These are phyloP conservation scores for Nothomitra cinnamomea DNA, from an alignment of 2,329 filamentous ascomycete species.

Conservation along the genomic window DNA sequence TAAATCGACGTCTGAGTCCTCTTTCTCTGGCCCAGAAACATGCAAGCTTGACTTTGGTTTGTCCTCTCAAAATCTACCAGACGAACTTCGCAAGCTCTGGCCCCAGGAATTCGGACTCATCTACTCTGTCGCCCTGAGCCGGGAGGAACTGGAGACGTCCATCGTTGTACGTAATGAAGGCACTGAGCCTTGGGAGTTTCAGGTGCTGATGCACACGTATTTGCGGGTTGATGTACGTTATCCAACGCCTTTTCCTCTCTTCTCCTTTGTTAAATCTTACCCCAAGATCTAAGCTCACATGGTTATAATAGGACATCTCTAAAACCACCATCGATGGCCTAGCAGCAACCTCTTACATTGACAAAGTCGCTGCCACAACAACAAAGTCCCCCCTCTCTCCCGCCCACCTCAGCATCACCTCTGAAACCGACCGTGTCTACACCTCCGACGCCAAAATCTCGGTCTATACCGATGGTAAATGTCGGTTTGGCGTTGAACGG, in stretches of 20 bases:
- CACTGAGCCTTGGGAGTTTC: conserved; percentile 68
- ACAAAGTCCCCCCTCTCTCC: conserved; percentile 47
- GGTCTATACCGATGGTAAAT: conserved; percentile 43
- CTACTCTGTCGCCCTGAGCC: conserved; percentile 77
- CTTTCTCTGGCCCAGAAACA: conserved; percentile 38
- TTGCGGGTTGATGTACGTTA: conserved; percentile 55
- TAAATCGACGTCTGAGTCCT: conserved; percentile 56
- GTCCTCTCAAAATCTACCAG: conserved; percentile 51
- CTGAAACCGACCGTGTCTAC: conserved; percentile 83
- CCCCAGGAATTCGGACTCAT: conserved; percentile 75
- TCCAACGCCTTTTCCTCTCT: too few species aligned
- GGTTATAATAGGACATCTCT: conserved; percentile 4
- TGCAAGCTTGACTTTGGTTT: conserved; percentile 96
- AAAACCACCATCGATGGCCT: conserved; percentile 40
- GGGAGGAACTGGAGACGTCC: conserved; percentile 58
- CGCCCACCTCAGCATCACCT: conserved; percentile 45
- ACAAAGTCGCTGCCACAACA: conserved; percentile 58
- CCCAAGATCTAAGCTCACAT: too few species aligned
- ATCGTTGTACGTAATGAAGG: conserved; percentile 84
- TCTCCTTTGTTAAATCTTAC: too few species aligned
- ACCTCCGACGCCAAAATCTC: conserved; percentile 44
- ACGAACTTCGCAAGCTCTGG: conserved; percentile 57
- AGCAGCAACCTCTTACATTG: conserved; percentile 56
- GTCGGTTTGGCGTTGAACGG: conserved; percentile 56
- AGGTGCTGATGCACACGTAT: conserved; percentile 84